These are phyloP conservation scores for Abortiporus biennis DNA, from an alignment of 1,284 basidiomycete species.

Conservation along the genomic window DNA sequence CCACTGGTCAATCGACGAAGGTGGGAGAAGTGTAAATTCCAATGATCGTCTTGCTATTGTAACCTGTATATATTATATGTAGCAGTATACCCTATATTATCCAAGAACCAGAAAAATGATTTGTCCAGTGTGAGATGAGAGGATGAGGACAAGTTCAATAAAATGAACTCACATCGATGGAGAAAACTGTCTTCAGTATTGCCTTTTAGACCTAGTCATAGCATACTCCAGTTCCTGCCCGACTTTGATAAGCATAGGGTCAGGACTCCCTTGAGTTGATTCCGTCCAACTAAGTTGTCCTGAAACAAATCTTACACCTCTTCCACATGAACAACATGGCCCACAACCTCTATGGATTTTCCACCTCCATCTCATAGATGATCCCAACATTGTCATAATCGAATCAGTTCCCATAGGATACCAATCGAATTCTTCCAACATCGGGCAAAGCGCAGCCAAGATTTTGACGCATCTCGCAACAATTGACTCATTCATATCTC, in stretches of 20 bases:
- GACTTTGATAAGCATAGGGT: conserved; percentile 3
- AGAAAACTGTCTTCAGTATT: too few relatives aligned
- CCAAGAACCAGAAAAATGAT: not conserved
- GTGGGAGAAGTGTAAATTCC: conserved; percentile 15
- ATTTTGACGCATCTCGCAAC: conserved; percentile 5
- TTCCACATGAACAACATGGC: too few relatives aligned
- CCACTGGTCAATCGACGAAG: conserved; percentile 18
- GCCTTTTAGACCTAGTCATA: too few relatives aligned
- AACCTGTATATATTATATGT: conserved; percentile 1
- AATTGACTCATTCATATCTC: conserved; percentile 1
- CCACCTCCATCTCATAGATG: conserved; percentile 6
- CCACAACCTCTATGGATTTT: not conserved
- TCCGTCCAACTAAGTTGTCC: conserved; percentile 4
- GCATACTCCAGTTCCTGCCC: conserved; percentile 7
- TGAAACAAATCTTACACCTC: not conserved
- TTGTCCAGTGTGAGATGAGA: too few relatives aligned
- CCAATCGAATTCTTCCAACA: conserved; percentile 16
- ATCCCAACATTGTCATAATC: not conserved
- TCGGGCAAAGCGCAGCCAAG: conserved; percentile 11
- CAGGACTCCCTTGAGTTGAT: not conserved
- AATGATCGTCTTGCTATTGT: not conserved
- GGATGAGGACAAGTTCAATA: too few relatives aligned
- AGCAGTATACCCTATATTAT: not conserved
- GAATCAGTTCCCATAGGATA: conserved; percentile 1
- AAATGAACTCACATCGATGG: too few relatives aligned